Conservation (phyloP, 257 asterid species). For the Nicotiana obtusifolia region DNA sequence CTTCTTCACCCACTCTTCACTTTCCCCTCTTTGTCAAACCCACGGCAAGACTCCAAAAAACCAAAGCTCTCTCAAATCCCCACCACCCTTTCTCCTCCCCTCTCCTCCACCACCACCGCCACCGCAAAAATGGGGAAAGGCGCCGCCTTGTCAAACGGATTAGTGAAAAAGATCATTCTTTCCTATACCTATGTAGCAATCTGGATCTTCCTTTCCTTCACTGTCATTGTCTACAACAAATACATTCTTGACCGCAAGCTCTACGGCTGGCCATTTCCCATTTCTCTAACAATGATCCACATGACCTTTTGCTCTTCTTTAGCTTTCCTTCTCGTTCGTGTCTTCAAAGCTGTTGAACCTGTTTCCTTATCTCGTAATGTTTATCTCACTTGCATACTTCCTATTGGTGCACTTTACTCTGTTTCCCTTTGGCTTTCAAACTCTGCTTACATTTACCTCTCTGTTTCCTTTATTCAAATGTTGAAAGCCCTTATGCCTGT, state of each 20-base stretch:
- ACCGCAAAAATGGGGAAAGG: slow-evolving; percentile 18
- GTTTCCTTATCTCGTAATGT: slow-evolving; percentile 12
- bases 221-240: slow-evolving; percentile 26
- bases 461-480: slow-evolving; percentile 16
- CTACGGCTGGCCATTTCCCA: slow-evolving; percentile 23
- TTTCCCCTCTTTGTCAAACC: slow-evolving; percentile 2
- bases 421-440: slow-evolving; percentile 13
- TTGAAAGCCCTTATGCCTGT: slow-evolving; percentile 19
- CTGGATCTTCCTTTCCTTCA: slow-evolving; percentile 28
- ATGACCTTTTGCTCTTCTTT: slow-evolving; percentile 19
- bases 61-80: neutral
- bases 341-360: slow-evolving; percentile 15
- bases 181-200: slow-evolving; percentile 23
- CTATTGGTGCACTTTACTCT: slow-evolving; percentile 12
- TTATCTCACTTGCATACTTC: slow-evolving; percentile 17
- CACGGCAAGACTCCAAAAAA: neutral
- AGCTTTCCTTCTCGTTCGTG: slow-evolving; percentile 20
- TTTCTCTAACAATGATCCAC: slow-evolving; percentile 27
- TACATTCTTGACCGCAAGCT: slow-evolving; percentile 25
- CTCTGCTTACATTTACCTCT: slow-evolving; percentile 13
- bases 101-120: neutral
- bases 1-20: neutral
- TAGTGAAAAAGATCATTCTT: slow-evolving; percentile 19
- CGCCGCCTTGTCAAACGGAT: slow-evolving; percentile 11
- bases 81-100: neutral